These are phyloP conservation scores for Paspalum vaginatum DNA, from an alignment of 176 grass and related monocot species.

Conservation along the genomic window DNA sequence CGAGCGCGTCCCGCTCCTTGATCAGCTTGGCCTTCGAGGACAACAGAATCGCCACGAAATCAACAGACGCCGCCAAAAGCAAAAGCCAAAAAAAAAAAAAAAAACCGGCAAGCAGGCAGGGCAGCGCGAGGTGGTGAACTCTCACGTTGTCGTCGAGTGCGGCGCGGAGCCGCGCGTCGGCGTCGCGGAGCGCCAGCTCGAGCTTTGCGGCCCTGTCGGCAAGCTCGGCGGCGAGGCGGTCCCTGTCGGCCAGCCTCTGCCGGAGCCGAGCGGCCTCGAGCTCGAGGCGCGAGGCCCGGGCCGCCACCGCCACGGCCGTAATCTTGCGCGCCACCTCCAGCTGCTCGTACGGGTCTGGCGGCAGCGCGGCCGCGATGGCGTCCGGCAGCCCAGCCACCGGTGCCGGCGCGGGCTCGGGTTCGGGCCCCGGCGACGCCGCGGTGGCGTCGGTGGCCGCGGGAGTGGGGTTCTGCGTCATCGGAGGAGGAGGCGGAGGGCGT, in stretches of 20 bases:
- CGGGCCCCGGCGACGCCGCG: background rate
- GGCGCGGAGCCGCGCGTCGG: conserved; percentile 55
- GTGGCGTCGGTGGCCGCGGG: background rate
- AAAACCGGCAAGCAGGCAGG: background rate
- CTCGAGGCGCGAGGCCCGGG: conserved; percentile 69
- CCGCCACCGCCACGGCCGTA: conserved; percentile 76
- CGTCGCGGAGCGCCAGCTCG: conserved; percentile 61
- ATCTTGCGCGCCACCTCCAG: conserved; percentile 91
- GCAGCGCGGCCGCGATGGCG: conserved; percentile 82
- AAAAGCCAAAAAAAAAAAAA: background rate
- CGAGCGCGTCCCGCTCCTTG: conserved; percentile 76
- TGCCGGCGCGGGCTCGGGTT: background rate
- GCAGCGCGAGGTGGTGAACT: background rate
- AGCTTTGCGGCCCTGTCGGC: conserved; percentile 58
- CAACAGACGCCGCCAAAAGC: background rate
- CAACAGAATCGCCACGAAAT: background rate
- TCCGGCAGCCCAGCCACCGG: conserved; percentile 57
- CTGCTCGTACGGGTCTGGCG: conserved; percentile 90
- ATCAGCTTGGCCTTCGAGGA: conserved; percentile 57
- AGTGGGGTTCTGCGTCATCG: conserved; percentile 50
- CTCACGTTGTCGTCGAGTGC: conserved; percentile 76
- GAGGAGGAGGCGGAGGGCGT: background rate
- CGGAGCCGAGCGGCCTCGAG: conserved; percentile 65
- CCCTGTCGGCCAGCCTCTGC: conserved; percentile 72
- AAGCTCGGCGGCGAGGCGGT: conserved; percentile 62